Evolutionary conservation across 139 green algal genomes (phyloP), one percentile per base, ranked within the genome.

Genomic region (Nannochloris sp.): DNA sequence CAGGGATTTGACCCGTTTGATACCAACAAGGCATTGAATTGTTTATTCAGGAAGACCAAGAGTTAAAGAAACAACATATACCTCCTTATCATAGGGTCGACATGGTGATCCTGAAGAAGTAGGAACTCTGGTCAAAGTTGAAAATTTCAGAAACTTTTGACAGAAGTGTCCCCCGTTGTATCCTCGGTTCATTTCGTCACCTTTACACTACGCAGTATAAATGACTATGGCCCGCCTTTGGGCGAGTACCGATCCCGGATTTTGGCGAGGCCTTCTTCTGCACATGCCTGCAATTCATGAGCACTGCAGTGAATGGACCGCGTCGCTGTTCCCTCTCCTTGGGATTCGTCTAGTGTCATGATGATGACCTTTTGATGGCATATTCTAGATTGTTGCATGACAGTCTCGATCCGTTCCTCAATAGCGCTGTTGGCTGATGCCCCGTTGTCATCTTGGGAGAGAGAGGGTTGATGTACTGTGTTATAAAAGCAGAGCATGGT

Each of bases 131-230:
- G 44, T 50, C 44, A 50, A 50, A 50, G 44, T 50, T 50, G 44
- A 50, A 50, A 50, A 50, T 50, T 50, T 50, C 16, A n/a, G 44
- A 50, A 50, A 50, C 44, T 50, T 50, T 50, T 6, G 44, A n/a
- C 15, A 18, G 16, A 50, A n/a, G 16, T n/a, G 14, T 18, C 14
- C 44, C 44, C 15, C 44, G 16, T 50, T 50, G 44, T 18, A 50
- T 50, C 16, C 16, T n/a, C 15, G 16, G 7, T 50, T 50, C 44
- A 50, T 50, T 23, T 18, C 16, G 16, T n/a, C 16, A n/a, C 16
- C 16, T n/a, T 23, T 50, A 50, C 14, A 50, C 44, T 50, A 50
- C 44, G 14, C 16, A n/a, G 3, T 23, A n/a, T 23, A 50, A 18
- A 50, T 18, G 14, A 50, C 44, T 23, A 23, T 50, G 14, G 16